phyloP scores from a whole-genome alignment of 495 filamentous ascomycete species.

The Acidiella bohemica region DNA sequence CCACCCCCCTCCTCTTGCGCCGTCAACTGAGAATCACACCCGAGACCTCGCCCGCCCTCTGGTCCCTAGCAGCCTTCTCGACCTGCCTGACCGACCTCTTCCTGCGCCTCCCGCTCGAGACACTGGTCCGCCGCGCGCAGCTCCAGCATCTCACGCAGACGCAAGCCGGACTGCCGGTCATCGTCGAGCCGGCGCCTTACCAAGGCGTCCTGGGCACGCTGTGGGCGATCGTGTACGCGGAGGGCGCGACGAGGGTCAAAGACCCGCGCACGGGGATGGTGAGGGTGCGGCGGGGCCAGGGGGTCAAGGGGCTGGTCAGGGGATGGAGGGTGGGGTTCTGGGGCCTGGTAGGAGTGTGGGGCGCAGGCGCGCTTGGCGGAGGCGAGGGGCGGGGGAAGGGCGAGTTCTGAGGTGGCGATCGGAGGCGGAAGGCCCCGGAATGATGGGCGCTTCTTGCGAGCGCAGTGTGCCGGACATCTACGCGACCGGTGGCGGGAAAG shows the following conservation, averaged over 20 bases:
- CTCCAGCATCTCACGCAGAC: constrained; percentile 39
- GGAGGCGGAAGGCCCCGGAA: no score
- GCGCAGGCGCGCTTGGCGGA: constrained; percentile 47
- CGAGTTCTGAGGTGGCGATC: no score
- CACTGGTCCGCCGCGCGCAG: constrained; percentile 77
- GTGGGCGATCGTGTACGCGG: constrained; percentile 61
- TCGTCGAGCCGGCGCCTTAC: constrained; percentile 63
- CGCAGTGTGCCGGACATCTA: no score
- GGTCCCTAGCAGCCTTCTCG: constrained; percentile 64
- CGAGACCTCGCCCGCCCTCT: constrained; percentile 62
- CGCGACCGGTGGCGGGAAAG: no score
- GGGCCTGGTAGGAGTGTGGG: constrained; percentile 85
- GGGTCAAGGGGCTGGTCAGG: constrained; percentile 70
- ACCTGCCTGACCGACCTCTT: constrained; percentile 65
- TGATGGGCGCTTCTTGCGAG: no score
- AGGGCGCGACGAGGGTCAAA: constrained; percentile 46
- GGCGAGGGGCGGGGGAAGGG: constrained; percentile 32
- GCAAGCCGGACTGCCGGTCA: constrained; percentile 45
- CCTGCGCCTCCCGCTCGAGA: constrained; percentile 78
- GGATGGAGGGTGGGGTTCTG: constrained; percentile 95
- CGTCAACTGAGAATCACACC: constrained; percentile 63
- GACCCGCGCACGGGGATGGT: constrained; percentile 16
- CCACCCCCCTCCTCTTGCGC: constrained; percentile 69
- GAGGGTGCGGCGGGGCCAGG: constrained; percentile 42
- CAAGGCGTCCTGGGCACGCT: constrained; percentile 73